phyloP scores from a whole-genome alignment of 1,284 basidiomycete genomes.

The Erythrobasidium hasegawianum region DNA sequence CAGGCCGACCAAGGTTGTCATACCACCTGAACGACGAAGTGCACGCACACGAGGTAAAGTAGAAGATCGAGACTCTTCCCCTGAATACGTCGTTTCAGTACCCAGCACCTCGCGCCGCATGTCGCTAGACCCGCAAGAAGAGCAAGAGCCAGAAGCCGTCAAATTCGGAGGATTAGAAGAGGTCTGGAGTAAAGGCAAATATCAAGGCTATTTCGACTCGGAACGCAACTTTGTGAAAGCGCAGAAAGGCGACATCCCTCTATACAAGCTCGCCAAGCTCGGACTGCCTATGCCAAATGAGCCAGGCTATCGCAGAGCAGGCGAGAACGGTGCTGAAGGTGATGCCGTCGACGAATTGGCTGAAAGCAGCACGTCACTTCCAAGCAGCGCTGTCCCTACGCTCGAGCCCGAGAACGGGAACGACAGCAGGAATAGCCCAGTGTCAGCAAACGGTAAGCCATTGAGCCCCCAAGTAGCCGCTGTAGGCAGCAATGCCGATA shows the following conservation, averaged over 20 bases:
- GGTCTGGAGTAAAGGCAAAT: conserved; percentile 29
- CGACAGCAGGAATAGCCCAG: neutral
- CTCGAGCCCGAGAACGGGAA: conserved; percentile 12
- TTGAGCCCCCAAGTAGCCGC: no score
- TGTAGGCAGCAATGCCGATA: no score
- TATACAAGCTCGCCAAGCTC: conserved; percentile 33
- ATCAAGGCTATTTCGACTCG: conserved; percentile 18
- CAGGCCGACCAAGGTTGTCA: neutral
- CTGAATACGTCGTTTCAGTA: neutral
- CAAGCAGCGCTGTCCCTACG: conserved; percentile 28
- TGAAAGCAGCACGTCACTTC: conserved; percentile 7
- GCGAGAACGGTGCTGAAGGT: neutral
- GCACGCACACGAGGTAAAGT: neutral
- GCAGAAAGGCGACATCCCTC: conserved; percentile 20
- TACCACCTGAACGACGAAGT: conserved; percentile 22
- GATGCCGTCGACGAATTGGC: conserved; percentile 3
- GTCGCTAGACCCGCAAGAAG: conserved; percentile 5
- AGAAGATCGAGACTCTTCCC: neutral
- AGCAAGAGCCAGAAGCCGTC: conserved; percentile 1
- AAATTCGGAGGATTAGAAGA: conserved; percentile 32
- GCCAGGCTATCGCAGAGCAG: neutral
- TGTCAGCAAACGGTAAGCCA: neutral
- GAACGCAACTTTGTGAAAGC: conserved; percentile 32
- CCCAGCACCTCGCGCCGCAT: neutral
- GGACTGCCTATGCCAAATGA: conserved; percentile 29